Conservation (phyloP, 2,329 filamentous ascomycete species). For the Cladosporium sp. region DNA sequence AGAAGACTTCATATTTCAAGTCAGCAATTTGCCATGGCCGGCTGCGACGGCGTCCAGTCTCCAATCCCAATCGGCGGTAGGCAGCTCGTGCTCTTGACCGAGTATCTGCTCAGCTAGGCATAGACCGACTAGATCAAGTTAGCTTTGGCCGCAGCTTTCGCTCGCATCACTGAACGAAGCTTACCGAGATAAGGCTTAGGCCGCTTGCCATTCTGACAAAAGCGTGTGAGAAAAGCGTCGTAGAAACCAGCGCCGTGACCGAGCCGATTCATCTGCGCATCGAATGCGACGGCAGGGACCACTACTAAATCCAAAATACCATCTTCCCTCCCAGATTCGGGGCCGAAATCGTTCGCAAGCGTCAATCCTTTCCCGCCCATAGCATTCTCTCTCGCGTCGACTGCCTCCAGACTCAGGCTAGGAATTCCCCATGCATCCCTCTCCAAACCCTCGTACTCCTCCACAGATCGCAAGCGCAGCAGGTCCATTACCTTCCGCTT, state of each 20-base stretch:
- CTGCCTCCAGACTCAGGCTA: slow-evolving; percentile 62
- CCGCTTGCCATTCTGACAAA: slow-evolving; percentile 39
- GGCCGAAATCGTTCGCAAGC: slow-evolving; percentile 25
- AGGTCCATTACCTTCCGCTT: slow-evolving; percentile 83
- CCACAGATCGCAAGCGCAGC: slow-evolving; percentile 66
- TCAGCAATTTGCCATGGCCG: slow-evolving; percentile 26
- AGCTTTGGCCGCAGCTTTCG: neutral
- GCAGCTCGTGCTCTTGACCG: slow-evolving; percentile 57
- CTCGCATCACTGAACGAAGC: slow-evolving; percentile 15
- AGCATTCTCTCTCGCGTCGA: slow-evolving; percentile 63
- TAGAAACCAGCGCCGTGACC: slow-evolving; percentile 97
- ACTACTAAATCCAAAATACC: slow-evolving; percentile 73
- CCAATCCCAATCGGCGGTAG: slow-evolving; percentile 70
- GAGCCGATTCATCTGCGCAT: slow-evolving; percentile 65
- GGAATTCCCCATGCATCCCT: slow-evolving; percentile 92
- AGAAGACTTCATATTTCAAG: slow-evolving; percentile 41
- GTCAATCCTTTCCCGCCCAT: slow-evolving; percentile 56
- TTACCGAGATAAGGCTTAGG: slow-evolving; percentile 56
- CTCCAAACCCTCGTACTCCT: slow-evolving; percentile 71
- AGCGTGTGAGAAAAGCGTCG: slow-evolving; percentile 82
- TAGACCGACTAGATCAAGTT: slow-evolving; percentile 56
- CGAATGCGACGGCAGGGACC: slow-evolving; percentile 90
- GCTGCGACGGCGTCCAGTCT: slow-evolving; percentile 59
- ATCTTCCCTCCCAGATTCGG: slow-evolving; percentile 18
- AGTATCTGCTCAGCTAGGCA: slow-evolving; percentile 83